phyloP scores from a whole-genome alignment of 345 rosid genomes.

The Eucalyptus urophylla region DNA sequence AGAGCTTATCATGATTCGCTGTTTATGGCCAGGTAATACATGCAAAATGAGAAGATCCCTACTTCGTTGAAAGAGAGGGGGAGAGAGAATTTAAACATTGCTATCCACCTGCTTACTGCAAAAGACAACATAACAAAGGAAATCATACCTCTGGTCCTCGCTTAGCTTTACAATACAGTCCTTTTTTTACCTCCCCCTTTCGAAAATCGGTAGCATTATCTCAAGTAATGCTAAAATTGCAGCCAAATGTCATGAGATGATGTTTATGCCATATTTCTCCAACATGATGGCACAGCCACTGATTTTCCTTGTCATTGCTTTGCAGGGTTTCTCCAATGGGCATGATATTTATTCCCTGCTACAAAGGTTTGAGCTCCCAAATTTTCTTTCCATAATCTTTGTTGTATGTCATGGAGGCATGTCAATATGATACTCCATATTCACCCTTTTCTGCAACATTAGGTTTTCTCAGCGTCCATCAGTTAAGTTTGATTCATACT shows the following conservation, averaged over 20 bases:
- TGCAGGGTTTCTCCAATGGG: constrained; percentile 94
- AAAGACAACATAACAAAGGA: background rate
- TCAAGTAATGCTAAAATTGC: background rate
- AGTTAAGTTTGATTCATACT: background rate
- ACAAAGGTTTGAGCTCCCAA: constrained; percentile 56
- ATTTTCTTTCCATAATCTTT: background rate
- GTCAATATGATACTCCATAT: background rate
- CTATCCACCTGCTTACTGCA: background rate
- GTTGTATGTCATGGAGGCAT: background rate
- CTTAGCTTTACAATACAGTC: background rate
- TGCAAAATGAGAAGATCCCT: background rate
- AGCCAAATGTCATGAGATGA: background rate
- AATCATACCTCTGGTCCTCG: background rate
- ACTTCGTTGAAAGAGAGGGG: background rate
- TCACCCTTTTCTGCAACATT: background rate
- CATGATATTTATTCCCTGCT: constrained; percentile 95
- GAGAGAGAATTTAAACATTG: background rate
- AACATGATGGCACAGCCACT: background rate
- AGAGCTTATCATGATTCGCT: constrained; percentile 96
- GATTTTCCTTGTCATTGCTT: background rate
- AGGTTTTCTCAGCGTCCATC: background rate
- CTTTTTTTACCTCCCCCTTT: background rate
- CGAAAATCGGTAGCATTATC: background rate
- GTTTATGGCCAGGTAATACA: constrained; percentile 89
- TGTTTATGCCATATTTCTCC: background rate